phyloP scores from a whole-genome alignment of 2,329 filamentous ascomycete genomes.

The Chaetoscypha palmicola region DNA sequence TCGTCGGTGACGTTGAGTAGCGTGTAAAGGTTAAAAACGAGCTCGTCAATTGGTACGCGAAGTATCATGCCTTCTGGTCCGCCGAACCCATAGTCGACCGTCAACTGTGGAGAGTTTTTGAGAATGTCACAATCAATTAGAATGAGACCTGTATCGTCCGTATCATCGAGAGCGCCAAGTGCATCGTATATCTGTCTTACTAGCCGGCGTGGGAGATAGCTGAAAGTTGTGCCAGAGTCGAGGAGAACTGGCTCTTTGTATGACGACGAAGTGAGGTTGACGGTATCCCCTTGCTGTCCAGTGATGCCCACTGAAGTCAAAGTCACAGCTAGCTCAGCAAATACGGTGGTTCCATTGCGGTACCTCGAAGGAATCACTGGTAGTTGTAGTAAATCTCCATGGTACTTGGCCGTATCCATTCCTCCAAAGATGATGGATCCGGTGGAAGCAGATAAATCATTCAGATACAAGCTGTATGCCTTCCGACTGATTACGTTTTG shows the following conservation, averaged over 20 bases:
- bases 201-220: conserved; percentile 52
- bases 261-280: conserved; percentile 15
- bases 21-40: conserved; percentile 31
- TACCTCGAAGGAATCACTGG: conserved; percentile 12
- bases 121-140: conserved; percentile 36
- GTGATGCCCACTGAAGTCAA: conserved; percentile 22
- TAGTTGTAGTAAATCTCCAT: conserved; percentile 29
- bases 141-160: conserved; percentile 8
- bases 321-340: conserved; percentile 19
- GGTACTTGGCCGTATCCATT: conserved; percentile 39
- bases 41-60: conserved; percentile 39
- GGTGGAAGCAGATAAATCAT: conserved; percentile 25
- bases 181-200: conserved; percentile 35
- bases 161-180: conserved; percentile 34
- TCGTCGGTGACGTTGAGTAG: conserved; percentile 3
- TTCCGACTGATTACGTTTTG: conserved; percentile 37
- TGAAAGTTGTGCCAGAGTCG: conserved; percentile 60
- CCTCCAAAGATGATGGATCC: conserved; percentile 38
- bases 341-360: conserved; percentile 15
- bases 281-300: conserved; percentile 30
- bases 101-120: conserved; percentile 29
- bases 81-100: conserved; percentile 42
- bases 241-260: conserved; percentile 44
- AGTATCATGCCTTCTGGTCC: conserved; percentile 35
- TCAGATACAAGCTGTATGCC: conserved; percentile 32